Percentiles rank a stretch among this genome's conserved stretches.
Evolutionary conservation across 176 grass and related monocot genomes (phyloP).

Genomic region (Lolium perenne): DNA sequence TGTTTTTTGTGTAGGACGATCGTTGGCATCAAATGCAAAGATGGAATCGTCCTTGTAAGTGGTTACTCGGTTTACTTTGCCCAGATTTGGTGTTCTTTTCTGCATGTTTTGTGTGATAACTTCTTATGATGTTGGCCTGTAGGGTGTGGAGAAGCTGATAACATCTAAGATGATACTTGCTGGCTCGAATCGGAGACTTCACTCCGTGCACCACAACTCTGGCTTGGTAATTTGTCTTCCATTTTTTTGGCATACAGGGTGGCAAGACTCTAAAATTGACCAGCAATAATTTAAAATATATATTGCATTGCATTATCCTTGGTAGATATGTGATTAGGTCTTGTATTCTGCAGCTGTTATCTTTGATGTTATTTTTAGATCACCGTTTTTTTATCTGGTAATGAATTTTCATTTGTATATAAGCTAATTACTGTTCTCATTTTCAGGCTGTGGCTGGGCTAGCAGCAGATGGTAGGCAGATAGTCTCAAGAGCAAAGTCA

Average conservation of each 20-base stretch:
- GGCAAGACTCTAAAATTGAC: neutral
- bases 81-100: neutral
- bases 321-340: neutral
- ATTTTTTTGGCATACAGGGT: neutral
- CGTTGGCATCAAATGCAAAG: slow-evolving; percentile 88
- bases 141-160: slow-evolving; percentile 86
- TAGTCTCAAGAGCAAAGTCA: slow-evolving; percentile 80
- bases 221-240: slow-evolving; percentile 61
- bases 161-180: slow-evolving; percentile 80
- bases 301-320: neutral
- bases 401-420: neutral
- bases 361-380: neutral
- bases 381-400: neutral
- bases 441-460: slow-evolving; percentile 71
- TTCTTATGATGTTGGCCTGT: slow-evolving; percentile 33
- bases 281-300: neutral
- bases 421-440: slow-evolving; percentile 24
- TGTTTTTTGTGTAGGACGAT: slow-evolving; percentile 60
- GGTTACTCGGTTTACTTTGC: slow-evolving; percentile 14
- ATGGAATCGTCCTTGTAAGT: slow-evolving; percentile 80
- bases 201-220: slow-evolving; percentile 70
- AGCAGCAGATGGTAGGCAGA: slow-evolving; percentile 88
- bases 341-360: neutral
- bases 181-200: slow-evolving; percentile 76
- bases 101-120: slow-evolving; percentile 22